Conservation (phyloP, 2,329 filamentous ascomycete species). For the Trichophyton rubrum region DNA sequence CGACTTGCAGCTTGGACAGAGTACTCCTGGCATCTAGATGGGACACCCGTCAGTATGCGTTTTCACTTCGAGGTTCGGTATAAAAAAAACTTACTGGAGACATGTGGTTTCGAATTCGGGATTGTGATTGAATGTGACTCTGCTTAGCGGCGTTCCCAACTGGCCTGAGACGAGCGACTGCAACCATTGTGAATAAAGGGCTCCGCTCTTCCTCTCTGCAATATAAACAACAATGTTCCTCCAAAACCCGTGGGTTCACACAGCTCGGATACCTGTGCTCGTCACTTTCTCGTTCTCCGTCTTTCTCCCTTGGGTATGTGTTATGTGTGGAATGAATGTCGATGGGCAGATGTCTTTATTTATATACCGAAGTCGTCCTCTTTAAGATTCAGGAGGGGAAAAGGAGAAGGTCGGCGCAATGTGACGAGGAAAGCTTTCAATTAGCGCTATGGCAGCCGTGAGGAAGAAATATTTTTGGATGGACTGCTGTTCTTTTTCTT, state of each 20-base stretch:
- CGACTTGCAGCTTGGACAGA: conserved; percentile 28
- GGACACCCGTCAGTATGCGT: background rate
- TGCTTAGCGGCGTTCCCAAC: background rate
- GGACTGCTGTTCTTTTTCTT: background rate
- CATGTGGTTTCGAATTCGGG: conserved; percentile 6
- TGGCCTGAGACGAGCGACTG: background rate
- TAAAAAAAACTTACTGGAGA: conserved; percentile 11
- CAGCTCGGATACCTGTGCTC: background rate
- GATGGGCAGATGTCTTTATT: background rate
- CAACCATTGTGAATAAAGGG: background rate
- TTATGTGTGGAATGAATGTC: background rate
- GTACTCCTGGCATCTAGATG: conserved; percentile 33
- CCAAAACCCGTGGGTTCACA: background rate
- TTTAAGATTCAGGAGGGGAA: background rate
- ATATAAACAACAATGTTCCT: background rate
- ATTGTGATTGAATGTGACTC: background rate
- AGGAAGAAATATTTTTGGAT: background rate
- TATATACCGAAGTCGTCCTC: background rate
- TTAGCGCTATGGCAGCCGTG: background rate
- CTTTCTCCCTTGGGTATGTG: background rate
- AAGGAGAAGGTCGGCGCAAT: background rate
- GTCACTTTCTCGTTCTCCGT: background rate
- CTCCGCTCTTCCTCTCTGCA: background rate
- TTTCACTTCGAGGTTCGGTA: background rate
- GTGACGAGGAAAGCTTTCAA: background rate